Conservation (phyloP, 495 filamentous ascomycete species). For the Bacidia gigantensis region DNA sequence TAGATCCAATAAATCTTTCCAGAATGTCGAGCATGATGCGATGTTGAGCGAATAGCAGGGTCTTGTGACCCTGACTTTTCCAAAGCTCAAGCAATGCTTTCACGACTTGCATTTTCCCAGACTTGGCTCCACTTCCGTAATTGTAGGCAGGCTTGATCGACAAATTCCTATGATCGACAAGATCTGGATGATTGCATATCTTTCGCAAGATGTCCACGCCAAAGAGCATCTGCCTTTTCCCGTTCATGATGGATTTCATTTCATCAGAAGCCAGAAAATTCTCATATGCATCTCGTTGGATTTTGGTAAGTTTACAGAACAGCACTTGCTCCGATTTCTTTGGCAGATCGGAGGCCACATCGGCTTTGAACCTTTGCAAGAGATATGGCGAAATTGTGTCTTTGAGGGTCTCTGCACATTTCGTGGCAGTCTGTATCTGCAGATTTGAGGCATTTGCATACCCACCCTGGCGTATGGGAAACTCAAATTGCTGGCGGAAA, state of each 20-base stretch:
- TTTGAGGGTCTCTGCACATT: constrained; percentile 80
- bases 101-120: constrained; percentile 90
- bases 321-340: constrained; percentile 91
- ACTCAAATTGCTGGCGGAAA: constrained; percentile 80
- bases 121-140: constrained; percentile 62
- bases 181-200: constrained; percentile 93
- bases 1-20: constrained; percentile 54
- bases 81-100: constrained; percentile 71
- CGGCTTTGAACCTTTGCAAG: constrained; percentile 83
- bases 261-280: constrained; percentile 70
- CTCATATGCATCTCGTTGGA: constrained; percentile 64
- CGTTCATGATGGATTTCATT: constrained; percentile 60
- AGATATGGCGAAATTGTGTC: constrained; percentile 85
- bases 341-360: constrained; percentile 84
- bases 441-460: constrained; percentile 89
- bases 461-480: constrained; percentile 79
- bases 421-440: constrained; percentile 80
- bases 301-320: constrained; percentile 77
- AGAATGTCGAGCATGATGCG: constrained; percentile 89
- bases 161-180: constrained; percentile 50
- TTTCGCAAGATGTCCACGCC: constrained; percentile 88
- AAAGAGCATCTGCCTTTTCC: constrained; percentile 64
- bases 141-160: constrained; percentile 45
- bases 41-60: constrained; percentile 79
- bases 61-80: constrained; percentile 81